Conservation (phyloP, 2,329 filamentous ascomycete species). For the Mycocentrospora acerina region DNA sequence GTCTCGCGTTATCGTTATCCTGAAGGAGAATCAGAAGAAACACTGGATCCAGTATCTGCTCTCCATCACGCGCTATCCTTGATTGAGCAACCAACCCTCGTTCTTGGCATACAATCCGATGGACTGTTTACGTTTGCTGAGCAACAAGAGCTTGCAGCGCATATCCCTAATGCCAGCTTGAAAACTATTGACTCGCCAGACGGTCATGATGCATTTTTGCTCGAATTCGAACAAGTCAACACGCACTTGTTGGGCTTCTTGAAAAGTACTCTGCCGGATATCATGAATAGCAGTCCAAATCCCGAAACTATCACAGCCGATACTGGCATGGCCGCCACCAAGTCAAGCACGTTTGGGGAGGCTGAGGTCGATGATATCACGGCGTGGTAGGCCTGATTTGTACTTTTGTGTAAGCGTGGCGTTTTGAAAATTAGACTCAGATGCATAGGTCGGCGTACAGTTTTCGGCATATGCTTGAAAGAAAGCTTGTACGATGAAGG, state of each 20-base stretch:
- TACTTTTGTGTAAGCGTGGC: constrained; percentile 23
- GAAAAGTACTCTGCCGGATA: constrained; percentile 78
- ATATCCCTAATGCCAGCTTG: constrained; percentile 74
- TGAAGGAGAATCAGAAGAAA: constrained; percentile 30
- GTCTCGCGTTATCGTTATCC: constrained; percentile 73
- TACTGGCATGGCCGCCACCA: constrained; percentile 62
- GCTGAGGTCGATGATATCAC: constrained; percentile 96
- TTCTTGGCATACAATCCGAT: constrained; percentile 93
- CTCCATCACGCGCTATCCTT: constrained; percentile 70
- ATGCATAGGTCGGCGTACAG: constrained; percentile 24
- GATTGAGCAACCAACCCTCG: constrained; percentile 86
- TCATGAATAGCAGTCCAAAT: constrained; percentile 65
- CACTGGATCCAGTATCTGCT: constrained; percentile 56
- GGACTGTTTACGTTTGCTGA: constrained; percentile 97
- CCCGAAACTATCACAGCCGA: constrained; percentile 44
- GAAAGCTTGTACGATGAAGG: constrained; percentile 28
- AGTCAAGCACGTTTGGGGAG: constrained; percentile 91
- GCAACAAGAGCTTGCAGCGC: constrained; percentile 84
- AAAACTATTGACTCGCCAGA: constrained; percentile 91
- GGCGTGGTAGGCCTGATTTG: constrained; percentile 66
- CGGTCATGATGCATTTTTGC: constrained; percentile 91
- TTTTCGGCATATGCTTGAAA: constrained; percentile 44
- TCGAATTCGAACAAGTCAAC: constrained; percentile 98
- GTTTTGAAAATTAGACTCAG: constrained; percentile 12
- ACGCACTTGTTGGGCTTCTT: constrained; percentile 81